Evolutionary conservation across 2,329 filamentous ascomycete genomes (phyloP).

Genomic region (Trichoderma atroviride): DNA sequence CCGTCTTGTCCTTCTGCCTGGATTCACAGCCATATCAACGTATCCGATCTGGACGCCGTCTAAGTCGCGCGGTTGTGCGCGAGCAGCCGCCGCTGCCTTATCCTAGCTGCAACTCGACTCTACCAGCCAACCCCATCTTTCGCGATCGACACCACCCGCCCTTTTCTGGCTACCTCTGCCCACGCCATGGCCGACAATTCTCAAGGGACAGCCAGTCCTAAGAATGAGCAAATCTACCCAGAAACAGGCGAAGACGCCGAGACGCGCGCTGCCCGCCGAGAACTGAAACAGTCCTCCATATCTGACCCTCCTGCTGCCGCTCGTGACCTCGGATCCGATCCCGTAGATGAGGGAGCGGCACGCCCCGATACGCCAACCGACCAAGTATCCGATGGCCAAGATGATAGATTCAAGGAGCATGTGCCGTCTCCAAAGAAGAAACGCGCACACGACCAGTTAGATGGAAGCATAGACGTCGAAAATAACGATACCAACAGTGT

Average conservation of each 20-base stretch:
- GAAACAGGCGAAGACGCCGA: slow-evolving; percentile 61
- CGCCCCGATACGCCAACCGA: slow-evolving; percentile 42
- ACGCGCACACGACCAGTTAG: slow-evolving; percentile 61
- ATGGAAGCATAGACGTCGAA: slow-evolving; percentile 49
- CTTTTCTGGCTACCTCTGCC: slow-evolving; percentile 27
- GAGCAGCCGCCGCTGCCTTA: slow-evolving; percentile 19
- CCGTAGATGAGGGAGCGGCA: slow-evolving; percentile 34
- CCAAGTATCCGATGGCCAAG: slow-evolving; percentile 39
- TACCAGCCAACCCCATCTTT: slow-evolving; percentile 24
- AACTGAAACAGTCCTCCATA: slow-evolving; percentile 66
- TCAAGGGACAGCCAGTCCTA: slow-evolving; percentile 45
- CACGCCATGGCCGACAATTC: slow-evolving; percentile 49
- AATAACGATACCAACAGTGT: slow-evolving; percentile 49
- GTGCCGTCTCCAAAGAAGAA: slow-evolving; percentile 68
- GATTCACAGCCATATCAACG: no score
- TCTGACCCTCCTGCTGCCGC: slow-evolving; percentile 48
- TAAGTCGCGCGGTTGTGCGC: slow-evolving; percentile 22
- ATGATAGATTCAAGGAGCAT: slow-evolving; percentile 50
- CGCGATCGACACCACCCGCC: slow-evolving; percentile 26
- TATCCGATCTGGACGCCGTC: slow-evolving; percentile 2
- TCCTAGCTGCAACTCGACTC: slow-evolving; percentile 7
- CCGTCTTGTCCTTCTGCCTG: neutral
- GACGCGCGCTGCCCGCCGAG: slow-evolving; percentile 64
- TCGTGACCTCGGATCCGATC: slow-evolving; percentile 15
- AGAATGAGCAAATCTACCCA: slow-evolving; percentile 38